Conservation (phyloP, 2,329 filamentous ascomycete genomes). For the Ophiobolus disseminans region DNA sequence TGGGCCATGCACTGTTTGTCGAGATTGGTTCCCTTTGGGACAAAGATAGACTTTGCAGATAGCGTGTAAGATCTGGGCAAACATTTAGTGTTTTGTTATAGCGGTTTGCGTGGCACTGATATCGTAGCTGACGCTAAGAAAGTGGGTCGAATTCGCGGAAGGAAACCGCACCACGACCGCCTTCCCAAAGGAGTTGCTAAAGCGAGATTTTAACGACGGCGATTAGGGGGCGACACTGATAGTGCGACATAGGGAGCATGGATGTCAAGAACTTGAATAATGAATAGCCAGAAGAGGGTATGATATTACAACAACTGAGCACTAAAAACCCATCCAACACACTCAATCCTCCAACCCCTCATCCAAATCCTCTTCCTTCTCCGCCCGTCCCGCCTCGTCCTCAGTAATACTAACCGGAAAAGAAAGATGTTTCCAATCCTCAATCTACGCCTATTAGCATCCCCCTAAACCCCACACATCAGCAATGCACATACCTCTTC, state of each 20-base stretch:
- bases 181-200: background rate
- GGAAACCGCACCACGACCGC: too few species aligned
- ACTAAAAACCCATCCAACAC: too few species aligned
- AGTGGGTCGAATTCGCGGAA: too few species aligned
- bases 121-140: too few species aligned
- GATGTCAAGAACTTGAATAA: too few species aligned
- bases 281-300: too few species aligned
- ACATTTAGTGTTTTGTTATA: background rate
- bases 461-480: background rate
- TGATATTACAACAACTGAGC: too few species aligned
- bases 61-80: background rate
- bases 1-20: background rate
- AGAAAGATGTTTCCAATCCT: constrained; percentile 37
- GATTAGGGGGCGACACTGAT: too few species aligned
- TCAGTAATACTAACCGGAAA: constrained; percentile 30
- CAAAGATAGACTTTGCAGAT: background rate
- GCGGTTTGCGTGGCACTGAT: background rate
- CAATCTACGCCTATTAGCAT: constrained; percentile 24
- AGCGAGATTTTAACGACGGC: too few species aligned
- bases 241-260: too few species aligned
- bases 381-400: constrained; percentile 24
- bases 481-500: constrained; percentile 70
- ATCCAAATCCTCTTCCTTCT: constrained; percentile 30
- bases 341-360: constrained; percentile 32
- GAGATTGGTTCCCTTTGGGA: background rate